Evolutionary conservation across 139 green algal species (phyloP), one percentile per base, ranked within the genome.

Genomic region (Micractinium conductrix): DNA sequence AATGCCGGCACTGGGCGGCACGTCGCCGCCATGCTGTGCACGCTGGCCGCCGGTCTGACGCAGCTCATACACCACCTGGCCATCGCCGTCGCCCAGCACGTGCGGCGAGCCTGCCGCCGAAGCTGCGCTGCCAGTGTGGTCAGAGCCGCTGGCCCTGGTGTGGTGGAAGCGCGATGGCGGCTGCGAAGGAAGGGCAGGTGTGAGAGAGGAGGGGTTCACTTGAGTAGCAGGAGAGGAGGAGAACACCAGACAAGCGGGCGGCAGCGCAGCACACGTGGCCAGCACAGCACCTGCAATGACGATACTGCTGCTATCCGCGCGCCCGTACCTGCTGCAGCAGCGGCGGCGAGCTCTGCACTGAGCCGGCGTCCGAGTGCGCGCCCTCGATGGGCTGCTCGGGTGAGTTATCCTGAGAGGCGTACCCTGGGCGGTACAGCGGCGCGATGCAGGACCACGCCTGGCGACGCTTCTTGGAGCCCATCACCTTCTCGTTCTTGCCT

Each of bases 401-500:
- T 2, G 76, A 82, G 35, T 58, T 53, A 42, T 73, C 43, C 76
- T 73, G 76, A 5, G 76, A 82, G 37, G 76, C 55, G 40, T 60
- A 71, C 37, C 76, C 76, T 16, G 75, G 76, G 38, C 78, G 78
- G 62, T 83, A 83, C n/a, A 74, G 43, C 62, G 62, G 78, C 62
- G 33, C 42, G 5, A 44, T 62, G 43, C 62, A 74, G 30, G 78
- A 75, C 78, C 78, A 83, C 10, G 42, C 33, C 62, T 60, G 42
- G 2, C 78, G 78, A 42, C 58, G 43, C 30, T 67, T 45, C 78
- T 72, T 73, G 53, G 22, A 7, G 42, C 40, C 40, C 42, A 74
- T 40, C 40, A 83, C 78, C 62, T 83, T 83, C 42, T 83, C 78
- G 65, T 83, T 83, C 78, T 83, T 83, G 60, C 78, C 78, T 82